Base-by-base conservation (phyloP, 768 basidiomycete genomes). In the Xerocomus potaroensis region DNA sequence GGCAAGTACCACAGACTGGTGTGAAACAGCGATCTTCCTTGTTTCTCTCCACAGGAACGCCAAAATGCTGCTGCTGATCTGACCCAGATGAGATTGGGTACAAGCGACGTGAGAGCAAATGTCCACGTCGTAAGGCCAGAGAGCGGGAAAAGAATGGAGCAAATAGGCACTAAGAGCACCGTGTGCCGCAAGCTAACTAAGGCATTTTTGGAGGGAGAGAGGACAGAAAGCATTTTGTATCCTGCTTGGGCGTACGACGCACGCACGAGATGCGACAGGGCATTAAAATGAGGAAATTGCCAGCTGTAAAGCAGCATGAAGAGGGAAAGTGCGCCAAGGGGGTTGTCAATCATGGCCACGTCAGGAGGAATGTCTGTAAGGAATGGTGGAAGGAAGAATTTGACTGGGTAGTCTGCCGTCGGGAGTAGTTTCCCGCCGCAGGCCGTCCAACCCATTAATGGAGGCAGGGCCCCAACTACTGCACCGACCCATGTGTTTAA, bases 221-320 rank as follows among this genome's bases (percentile, higher is more conserved):
- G 69, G 47, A 92, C 86, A 26, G 84, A 82, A 10, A 98, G 78
- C 96, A 99, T 99, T 42, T 77, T 78, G 64, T 94, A 99, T 15
- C 94, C 94, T 16, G 87, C 91, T 61, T 91, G 83, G 4, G 96
- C 91, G 66, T 99, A 99, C 16, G 86, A 86, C 9, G 78, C 81
- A 30, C 94, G 81, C 8, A 94, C 78, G 41, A 94, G 72, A 66
- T 96, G 80, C 8, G 93, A 84, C n/a, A 99, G 74, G 1, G 91
- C 67, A 66, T 94, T 97, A 72, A 99, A 98, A 66, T 99, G 95
- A 29, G 95, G 94, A 70, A 98, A 98, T 63, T 99, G 96, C 95
- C 95, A 99, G 50, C 87, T 87, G 71, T 84, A 99, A 8, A 96
- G 77, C 38, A 98, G 67, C 68, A 84, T 75, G 69, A 89, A 91